These are phyloP conservation scores for Coniferiporia weirii DNA, from an alignment of 1,284 basidiomycete genomes.

Conservation along the genomic window DNA sequence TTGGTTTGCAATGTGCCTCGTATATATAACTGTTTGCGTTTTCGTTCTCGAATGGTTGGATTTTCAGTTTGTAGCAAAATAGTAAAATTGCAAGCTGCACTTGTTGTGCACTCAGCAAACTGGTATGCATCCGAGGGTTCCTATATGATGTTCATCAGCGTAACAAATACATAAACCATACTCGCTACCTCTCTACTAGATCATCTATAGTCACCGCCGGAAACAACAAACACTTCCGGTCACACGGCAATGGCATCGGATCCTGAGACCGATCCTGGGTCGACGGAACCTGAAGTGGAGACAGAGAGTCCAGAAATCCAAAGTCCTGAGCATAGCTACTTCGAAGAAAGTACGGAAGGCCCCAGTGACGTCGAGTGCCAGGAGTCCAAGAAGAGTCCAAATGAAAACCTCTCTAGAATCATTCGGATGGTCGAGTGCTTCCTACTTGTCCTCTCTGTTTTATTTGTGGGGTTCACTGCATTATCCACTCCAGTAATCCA, in stretches of 20 bases:
- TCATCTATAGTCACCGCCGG: neutral
- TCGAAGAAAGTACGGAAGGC: neutral
- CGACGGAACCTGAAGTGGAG: neutral
- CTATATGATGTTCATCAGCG: neutral
- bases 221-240: neutral
- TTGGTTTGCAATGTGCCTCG: no score
- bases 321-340: neutral
- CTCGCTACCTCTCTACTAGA: neutral
- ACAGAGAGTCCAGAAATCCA: neutral
- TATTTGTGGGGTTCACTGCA: constrained; percentile 7
- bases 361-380: neutral
- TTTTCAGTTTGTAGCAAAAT: no score
- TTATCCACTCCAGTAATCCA: constrained; percentile 8
- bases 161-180: neutral
- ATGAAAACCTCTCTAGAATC: neutral
- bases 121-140: neutral
- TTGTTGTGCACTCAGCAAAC: no score
- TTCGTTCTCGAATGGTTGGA: no score
- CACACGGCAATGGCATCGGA: neutral
- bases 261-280: neutral
- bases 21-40: no score
- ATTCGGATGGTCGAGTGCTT: neutral
- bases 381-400: neutral
- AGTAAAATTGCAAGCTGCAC: no score
- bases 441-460: constrained; percentile 5